A percentile compares a stretch with the other conserved stretches of the same genome.
Evolutionary conservation across 2,329 filamentous ascomycete species (phyloP).

Genomic region (Hymenoscyphus albidus): DNA sequence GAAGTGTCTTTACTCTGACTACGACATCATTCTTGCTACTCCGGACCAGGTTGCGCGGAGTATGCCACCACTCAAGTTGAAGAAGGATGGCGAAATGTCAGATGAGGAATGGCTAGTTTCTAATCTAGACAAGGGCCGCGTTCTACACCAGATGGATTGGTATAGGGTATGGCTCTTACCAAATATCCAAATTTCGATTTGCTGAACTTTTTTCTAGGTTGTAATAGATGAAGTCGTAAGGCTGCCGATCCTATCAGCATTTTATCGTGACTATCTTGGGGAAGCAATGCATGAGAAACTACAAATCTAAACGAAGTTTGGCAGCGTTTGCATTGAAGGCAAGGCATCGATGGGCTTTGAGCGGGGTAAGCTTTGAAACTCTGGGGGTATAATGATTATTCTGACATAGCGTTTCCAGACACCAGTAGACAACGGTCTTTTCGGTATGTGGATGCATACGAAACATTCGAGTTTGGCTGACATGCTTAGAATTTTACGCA

Average conservation of each 20-base stretch:
- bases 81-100: not conserved
- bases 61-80: not conserved
- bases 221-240: conserved; percentile 48
- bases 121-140: not conserved
- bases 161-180: conserved; percentile 35
- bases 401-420: conserved; percentile 7
- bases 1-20: not conserved
- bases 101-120: not conserved
- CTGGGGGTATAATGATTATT: not conserved
- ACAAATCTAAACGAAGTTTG: conserved; percentile 35
- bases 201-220: conserved; percentile 27
- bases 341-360: conserved; percentile 18
- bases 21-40: not conserved
- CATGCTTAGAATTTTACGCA: not conserved
- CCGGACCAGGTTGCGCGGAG: not conserved
- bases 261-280: not conserved
- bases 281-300: conserved; percentile 48
- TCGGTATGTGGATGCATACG: conserved; percentile 4
- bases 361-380: conserved; percentile 14
- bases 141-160: conserved; percentile 39
- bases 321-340: conserved; percentile 36
- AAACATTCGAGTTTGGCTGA: not conserved
- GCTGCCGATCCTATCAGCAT: not conserved
- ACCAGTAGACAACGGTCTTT: conserved; percentile 17
- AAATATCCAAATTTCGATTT: not conserved